Conservation (phyloP, 2,329 filamentous ascomycete genomes). For the Aureobasidium subglaciale region DNA sequence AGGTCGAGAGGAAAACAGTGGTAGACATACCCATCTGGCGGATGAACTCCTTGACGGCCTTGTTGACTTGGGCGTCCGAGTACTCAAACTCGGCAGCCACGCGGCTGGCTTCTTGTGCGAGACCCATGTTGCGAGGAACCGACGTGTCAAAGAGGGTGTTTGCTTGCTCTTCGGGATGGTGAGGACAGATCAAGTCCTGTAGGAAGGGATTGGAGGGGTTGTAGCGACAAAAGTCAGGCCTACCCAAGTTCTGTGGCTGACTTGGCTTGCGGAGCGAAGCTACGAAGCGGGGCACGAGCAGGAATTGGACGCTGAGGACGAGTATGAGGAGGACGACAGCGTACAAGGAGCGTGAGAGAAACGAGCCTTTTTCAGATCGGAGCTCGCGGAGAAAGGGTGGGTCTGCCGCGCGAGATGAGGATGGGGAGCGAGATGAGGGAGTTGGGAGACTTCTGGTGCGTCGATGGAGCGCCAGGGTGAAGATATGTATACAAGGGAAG, state of each 20-base stretch:
- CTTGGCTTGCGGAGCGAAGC: constrained; percentile 2
- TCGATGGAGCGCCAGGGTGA: constrained; percentile 18
- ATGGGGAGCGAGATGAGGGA: constrained; percentile 16
- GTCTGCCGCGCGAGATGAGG: constrained; percentile 14
- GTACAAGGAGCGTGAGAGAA: constrained; percentile 19
- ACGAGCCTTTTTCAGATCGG: constrained; percentile 17
- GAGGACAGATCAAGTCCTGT: constrained; percentile 29
- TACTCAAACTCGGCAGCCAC: constrained; percentile 84
- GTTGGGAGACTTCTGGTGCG: constrained; percentile 18
- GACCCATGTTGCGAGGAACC: constrained; percentile 38
- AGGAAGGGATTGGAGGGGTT: constrained; percentile 28
- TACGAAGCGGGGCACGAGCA: constrained; percentile 18
- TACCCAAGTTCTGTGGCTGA: background rate
- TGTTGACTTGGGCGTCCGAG: constrained; percentile 67
- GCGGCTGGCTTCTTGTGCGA: constrained; percentile 65
- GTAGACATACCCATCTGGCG: constrained; percentile 65
- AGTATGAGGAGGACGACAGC: constrained; percentile 20
- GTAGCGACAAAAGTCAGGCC: constrained; percentile 13
- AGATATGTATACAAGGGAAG: background rate
- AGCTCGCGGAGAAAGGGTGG: constrained; percentile 26
- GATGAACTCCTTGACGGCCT: constrained; percentile 77
- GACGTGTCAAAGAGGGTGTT: constrained; percentile 16
- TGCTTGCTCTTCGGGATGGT: constrained; percentile 3
- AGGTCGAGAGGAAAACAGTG: background rate
- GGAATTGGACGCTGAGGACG: constrained; percentile 21